These are phyloP conservation scores for Talaromyces funiculosus DNA, from an alignment of 2,329 filamentous ascomycete genomes.

Conservation along the genomic window DNA sequence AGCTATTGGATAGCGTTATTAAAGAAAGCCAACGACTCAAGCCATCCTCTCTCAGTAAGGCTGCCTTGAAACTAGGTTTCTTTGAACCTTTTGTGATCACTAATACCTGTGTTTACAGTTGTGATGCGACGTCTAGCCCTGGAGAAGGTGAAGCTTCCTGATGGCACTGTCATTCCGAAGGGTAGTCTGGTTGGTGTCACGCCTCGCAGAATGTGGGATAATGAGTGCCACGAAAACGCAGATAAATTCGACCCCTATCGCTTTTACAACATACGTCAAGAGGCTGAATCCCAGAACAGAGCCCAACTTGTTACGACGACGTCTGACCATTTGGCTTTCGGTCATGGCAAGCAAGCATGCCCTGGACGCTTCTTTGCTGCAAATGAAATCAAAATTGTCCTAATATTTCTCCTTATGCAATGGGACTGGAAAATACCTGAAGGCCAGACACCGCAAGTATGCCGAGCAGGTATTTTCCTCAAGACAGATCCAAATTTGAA, in stretches of 20 bases:
- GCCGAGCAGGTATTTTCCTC: not conserved
- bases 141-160: conserved; percentile 19
- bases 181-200: conserved; percentile 33
- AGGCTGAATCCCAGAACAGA: not conserved
- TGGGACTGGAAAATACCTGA: conserved; percentile 20
- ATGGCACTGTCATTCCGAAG: conserved; percentile 44
- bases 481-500: not conserved
- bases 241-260: conserved; percentile 46
- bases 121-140: conserved; percentile 10
- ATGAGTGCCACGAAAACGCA: conserved; percentile 40
- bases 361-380: conserved; percentile 27
- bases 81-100: not conserved
- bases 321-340: conserved; percentile 49
- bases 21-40: conserved; percentile 15
- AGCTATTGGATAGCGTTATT: conserved; percentile 17
- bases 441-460: conserved; percentile 7
- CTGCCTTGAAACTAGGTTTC: not conserved
- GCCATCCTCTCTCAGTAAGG: not conserved
- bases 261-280: conserved; percentile 24
- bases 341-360: conserved; percentile 50
- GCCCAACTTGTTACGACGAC: not conserved
- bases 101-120: conserved; percentile 8
- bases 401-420: conserved; percentile 24
- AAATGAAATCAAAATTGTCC: conserved; percentile 22
- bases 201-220: conserved; percentile 36